Evolutionary conservation across 306 rosid species (phyloP), one percentile per base, ranked within the genome.

Genomic region (Prunus fruticosa): DNA sequence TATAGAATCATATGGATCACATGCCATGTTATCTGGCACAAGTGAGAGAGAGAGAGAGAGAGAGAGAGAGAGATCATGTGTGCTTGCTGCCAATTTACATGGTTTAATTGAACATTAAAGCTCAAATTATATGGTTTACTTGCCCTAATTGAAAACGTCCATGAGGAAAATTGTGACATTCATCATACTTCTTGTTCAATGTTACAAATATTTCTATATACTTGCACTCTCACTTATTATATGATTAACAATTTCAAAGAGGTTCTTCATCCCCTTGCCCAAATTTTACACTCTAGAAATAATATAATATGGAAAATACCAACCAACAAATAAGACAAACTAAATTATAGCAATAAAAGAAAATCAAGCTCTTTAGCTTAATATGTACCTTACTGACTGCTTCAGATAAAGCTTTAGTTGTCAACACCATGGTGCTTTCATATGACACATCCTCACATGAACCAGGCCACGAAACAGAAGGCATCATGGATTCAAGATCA

Each of bases 391-490:
- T 90, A 82, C 79, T 80, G 27, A 95, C 82, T 75, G 97, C 88
- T 84, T 90, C 92, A 82, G 99, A 91, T 75, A 95, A 85, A 82
- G 96, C 93, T 14, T 89, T 87, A 74, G 96, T 91, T 52, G 97
- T 84, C 91, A 95, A 81, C 81, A 79, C 69, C 99, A 95, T 92
- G 87, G 88, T 88, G 74, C 82, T 86, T 85, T 89, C 99, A 64
- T 71, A 83, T 30, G 91, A 85, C 43, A 84, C 81, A 60, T 95
- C 98, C 85, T 95, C 99, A 72, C 80, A 86, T 64, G 97, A 91
- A 83, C 99, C 93, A 73, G 97, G 91, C 97, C 97, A 95, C 97
- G 97, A 92, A 80, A 95, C 97, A 68, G 92, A 89, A 63, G 99
- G 98, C 82, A 95, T 89, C 92, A 95, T 67, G 72, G 82, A 85